Evolutionary conservation across 2,329 filamentous ascomycete species (phyloP), one percentile per base, ranked within the genome.

Genomic region (Sclerotinia borealis): DNA sequence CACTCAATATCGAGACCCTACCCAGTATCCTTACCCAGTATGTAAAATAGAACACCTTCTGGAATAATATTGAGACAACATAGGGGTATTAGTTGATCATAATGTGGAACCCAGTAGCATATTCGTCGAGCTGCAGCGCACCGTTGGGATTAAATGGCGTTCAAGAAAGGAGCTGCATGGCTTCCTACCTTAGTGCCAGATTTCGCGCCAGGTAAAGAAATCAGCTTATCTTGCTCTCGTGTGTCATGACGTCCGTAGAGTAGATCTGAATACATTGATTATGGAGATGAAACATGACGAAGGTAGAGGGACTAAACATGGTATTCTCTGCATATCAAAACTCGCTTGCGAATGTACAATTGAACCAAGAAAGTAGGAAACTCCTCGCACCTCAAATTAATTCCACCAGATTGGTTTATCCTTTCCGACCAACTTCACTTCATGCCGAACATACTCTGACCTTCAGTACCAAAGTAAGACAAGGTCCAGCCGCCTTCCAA

Each of bases 361-460:
- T 54, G 37, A 41, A 49, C 47, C 37, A 43, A 45, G 59, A 54
- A 61, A 55, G 27, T 36, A 19, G n/a, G 39, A 64, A 64, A 61
- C 50, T 34, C 63, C 63, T 61, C 63, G 58, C 59, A 64, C 43
- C 58, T 64, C 48, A 48, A 36, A 47, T 17, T 39, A 31, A 62
- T 43, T 60, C 43, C 27, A 59, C 61, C n/a, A 9, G 36, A 29
- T 17, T 11, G 37, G 27, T 15, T 6, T 29, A 47, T 47, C 13
- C 51, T 45, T 61, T 37, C 37, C n/a, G 10, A 43, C 36, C 9
- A 34, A 43, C 29, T 45, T 29, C 17, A 43, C 59, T 34, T 61
- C 49, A 48, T 31, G 10, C 48, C 17, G 55, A 31, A 25, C 37
- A 17, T 60, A 29, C 22, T 43, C 39, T 43, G 22, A 56, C 48